Evolutionary conservation across 352 stramenopile species (phyloP).

Genomic region (Pythium angustatum): DNA sequence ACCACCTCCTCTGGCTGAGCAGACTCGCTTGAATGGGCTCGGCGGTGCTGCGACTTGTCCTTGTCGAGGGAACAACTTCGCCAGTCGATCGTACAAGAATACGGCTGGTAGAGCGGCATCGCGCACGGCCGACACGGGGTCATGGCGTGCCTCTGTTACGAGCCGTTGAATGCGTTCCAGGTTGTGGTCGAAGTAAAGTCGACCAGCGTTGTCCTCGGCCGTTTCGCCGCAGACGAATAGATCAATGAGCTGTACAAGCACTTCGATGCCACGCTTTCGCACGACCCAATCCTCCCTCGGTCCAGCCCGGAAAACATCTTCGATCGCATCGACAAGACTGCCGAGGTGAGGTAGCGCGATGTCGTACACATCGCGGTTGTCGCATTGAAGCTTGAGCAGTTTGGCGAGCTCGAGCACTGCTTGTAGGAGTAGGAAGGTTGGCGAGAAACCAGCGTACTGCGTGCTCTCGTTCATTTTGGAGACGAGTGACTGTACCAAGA

Average conservation of each 20-base stretch:
- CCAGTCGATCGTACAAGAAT: slow-evolving; percentile 42
- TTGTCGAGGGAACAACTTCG: slow-evolving; percentile 34
- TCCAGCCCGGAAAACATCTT: slow-evolving; percentile 53
- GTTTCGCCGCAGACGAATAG: slow-evolving; percentile 40
- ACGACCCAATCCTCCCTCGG: slow-evolving; percentile 57
- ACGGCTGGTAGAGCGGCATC: slow-evolving; percentile 46
- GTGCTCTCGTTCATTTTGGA: slow-evolving; percentile 53
- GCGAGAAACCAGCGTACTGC: slow-evolving; percentile 43
- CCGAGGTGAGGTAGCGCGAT: slow-evolving; percentile 39
- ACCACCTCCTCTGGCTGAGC: slow-evolving; percentile 10
- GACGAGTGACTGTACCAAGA: slow-evolving; percentile 36
- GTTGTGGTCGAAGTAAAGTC: slow-evolving; percentile 16
- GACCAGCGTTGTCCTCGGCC: slow-evolving; percentile 11
- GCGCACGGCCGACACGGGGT: slow-evolving; percentile 54
- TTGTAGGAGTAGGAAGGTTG: slow-evolving; percentile 50
- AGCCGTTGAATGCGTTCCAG: slow-evolving; percentile 45
- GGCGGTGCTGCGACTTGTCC: background rate
- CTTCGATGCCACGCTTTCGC: slow-evolving; percentile 51
- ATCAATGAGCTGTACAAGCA: slow-evolving; percentile 51
- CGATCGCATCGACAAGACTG: slow-evolving; percentile 57
- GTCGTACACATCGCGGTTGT: slow-evolving; percentile 30
- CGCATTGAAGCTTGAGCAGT: slow-evolving; percentile 32
- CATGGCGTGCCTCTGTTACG: slow-evolving; percentile 47
- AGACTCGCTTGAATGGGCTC: slow-evolving; percentile 29
- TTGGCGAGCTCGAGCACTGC: slow-evolving; percentile 37